These are phyloP conservation scores for Aspergillus ochraceus DNA, from an alignment of 2,329 filamentous ascomycete species.

Conservation along the genomic window DNA sequence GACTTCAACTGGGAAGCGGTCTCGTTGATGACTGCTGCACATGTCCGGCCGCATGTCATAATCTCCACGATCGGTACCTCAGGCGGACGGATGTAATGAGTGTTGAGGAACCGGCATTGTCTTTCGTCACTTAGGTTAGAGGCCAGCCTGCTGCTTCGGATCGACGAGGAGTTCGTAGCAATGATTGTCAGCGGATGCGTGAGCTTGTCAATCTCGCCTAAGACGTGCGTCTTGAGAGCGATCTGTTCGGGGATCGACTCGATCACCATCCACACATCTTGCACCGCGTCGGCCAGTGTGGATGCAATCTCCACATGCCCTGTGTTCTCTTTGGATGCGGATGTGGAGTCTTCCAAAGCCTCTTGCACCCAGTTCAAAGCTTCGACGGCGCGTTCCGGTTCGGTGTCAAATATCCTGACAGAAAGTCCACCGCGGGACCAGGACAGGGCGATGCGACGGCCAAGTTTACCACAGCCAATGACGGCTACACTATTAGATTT, in stretches of 20 bases:
- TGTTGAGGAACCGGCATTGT: constrained; percentile 12
- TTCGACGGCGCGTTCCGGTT: background rate
- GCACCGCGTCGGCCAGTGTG: background rate
- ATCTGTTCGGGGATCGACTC: constrained; percentile 48
- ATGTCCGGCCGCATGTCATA: background rate
- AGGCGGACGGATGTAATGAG: background rate
- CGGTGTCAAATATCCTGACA: background rate
- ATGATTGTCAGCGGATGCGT: constrained; percentile 41
- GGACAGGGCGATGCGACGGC: background rate
- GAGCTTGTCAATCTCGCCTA: constrained; percentile 41
- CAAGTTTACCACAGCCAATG: no score
- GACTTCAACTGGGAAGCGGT: no score
- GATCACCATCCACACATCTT: background rate
- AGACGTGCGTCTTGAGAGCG: constrained; percentile 41
- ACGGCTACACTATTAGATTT: no score
- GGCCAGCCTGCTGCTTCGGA: constrained; percentile 45
- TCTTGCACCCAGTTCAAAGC: background rate
- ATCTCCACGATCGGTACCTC: background rate
- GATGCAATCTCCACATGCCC: background rate
- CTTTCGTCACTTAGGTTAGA: constrained; percentile 25
- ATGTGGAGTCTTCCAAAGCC: background rate
- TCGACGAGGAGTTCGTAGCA: constrained; percentile 44
- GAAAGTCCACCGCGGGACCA: background rate
- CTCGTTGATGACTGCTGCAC: no score
- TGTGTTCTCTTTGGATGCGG: background rate